These are phyloP conservation scores for Pichia phayaonensis DNA, from an alignment of 805 yeast genomes.

Conservation along the genomic window DNA sequence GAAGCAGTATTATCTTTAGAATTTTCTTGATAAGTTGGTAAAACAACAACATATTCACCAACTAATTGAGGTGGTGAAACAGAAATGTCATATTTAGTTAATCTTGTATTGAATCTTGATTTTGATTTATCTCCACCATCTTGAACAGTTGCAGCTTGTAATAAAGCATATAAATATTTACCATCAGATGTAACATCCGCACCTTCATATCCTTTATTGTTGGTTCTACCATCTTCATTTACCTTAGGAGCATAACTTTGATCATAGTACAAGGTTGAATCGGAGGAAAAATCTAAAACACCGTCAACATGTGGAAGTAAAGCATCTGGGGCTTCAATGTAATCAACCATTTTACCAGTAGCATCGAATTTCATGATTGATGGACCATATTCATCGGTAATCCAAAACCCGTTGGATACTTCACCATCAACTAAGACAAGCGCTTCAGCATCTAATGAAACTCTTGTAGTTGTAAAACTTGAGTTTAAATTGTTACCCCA, in stretches of 20 bases:
- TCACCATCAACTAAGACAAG: slow-evolving; percentile 23
- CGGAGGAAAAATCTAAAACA: slow-evolving; percentile 19
- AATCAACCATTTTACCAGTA: slow-evolving; percentile 21
- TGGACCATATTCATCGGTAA: slow-evolving; percentile 30
- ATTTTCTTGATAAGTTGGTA: slow-evolving; percentile 23
- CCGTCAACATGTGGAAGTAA: slow-evolving; percentile 24
- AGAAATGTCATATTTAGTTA: slow-evolving; percentile 24
- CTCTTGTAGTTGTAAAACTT: slow-evolving; percentile 17
- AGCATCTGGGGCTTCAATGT: slow-evolving; percentile 24
- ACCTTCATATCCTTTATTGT: slow-evolving; percentile 29
- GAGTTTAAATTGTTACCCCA: slow-evolving; percentile 21
- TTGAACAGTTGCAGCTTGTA: slow-evolving; percentile 26
- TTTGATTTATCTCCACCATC: slow-evolving; percentile 27
- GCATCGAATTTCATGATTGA: slow-evolving; percentile 23
- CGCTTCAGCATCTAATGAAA: slow-evolving; percentile 27
- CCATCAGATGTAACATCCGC: slow-evolving; percentile 27
- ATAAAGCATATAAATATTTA: slow-evolving; percentile 18
- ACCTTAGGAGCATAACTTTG: slow-evolving; percentile 18
- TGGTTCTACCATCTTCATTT: slow-evolving; percentile 23
- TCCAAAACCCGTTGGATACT: slow-evolving; percentile 27
- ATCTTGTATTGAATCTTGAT: slow-evolving; percentile 16
- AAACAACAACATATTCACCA: slow-evolving; percentile 24
- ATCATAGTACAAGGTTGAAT: slow-evolving; percentile 23
- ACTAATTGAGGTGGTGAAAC: slow-evolving; percentile 15
- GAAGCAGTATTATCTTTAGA: slow-evolving; percentile 24